Evolutionary conservation across 495 filamentous ascomycete genomes (phyloP).

Genomic region (Penicillium antarcticum): DNA sequence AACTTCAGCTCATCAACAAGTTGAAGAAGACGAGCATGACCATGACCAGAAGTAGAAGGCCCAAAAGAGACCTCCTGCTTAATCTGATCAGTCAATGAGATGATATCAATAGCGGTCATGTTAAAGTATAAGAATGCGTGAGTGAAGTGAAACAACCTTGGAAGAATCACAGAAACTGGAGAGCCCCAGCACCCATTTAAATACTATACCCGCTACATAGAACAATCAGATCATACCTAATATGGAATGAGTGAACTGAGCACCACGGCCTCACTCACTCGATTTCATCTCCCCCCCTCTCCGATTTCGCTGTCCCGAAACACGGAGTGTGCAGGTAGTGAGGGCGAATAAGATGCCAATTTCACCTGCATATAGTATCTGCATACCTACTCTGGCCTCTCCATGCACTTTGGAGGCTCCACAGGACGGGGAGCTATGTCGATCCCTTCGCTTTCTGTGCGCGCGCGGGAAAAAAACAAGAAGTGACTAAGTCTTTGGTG

Average conservation of each 20-base stretch:
- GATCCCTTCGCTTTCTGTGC: not conserved
- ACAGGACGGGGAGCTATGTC: not conserved
- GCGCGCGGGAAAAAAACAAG: constrained; percentile 6
- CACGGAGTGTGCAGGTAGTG: not conserved
- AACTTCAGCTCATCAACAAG: constrained; percentile 11
- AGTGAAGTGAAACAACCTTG: not conserved
- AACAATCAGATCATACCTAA: not conserved
- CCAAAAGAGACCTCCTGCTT: not conserved
- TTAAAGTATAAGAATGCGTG: not conserved
- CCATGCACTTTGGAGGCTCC: no score
- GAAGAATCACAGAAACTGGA: no score
- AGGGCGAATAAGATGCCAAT: not conserved
- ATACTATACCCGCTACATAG: not conserved
- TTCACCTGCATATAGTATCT: not conserved
- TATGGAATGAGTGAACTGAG: not conserved
- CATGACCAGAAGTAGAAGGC: not conserved
- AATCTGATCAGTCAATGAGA: constrained; percentile 1
- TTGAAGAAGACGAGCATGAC: constrained; percentile 10
- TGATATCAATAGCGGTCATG: not conserved
- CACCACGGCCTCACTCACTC: not conserved
- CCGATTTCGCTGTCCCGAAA: constrained; percentile 4
- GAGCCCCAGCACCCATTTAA: not conserved
- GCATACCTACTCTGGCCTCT: no score
- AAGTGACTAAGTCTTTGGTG: constrained; percentile 2
- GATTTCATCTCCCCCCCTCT: not conserved